phyloP scores from a whole-genome alignment of 257 asterid species.

The Linderniella brevidens region DNA sequence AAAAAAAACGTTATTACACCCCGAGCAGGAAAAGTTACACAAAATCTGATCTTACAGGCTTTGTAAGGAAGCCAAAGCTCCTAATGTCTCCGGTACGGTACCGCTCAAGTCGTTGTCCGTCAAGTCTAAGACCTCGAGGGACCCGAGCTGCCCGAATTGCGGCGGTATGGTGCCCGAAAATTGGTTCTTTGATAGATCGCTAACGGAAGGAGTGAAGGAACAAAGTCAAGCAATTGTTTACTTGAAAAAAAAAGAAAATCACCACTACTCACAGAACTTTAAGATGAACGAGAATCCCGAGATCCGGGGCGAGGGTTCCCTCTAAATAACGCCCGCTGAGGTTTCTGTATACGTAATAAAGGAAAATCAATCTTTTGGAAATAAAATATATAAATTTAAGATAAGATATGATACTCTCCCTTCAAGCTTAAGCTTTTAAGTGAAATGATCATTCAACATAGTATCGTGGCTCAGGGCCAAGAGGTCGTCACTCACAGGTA shows the following conservation, averaged over 20 bases:
- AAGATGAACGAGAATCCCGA: constrained; percentile 54
- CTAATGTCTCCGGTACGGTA: constrained; percentile 60
- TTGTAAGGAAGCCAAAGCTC: constrained; percentile 37
- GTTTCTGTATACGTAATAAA: constrained; percentile 29
- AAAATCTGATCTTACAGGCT: constrained; percentile 30
- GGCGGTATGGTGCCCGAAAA: constrained; percentile 62
- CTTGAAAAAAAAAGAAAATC: constrained; percentile 3
- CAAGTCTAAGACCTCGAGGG: constrained; percentile 62
- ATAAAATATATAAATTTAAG: too few relatives aligned
- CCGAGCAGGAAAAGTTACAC: neutral
- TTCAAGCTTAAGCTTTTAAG: too few relatives aligned
- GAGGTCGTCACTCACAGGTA: too few relatives aligned
- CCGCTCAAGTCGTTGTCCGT: constrained; percentile 63
- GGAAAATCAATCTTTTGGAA: too few relatives aligned
- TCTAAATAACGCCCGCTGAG: constrained; percentile 47
- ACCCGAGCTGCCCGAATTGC: constrained; percentile 42
- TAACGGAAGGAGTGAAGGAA: constrained; percentile 10
- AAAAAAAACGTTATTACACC: neutral
- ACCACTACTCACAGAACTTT: constrained; percentile 50
- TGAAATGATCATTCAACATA: too few relatives aligned
- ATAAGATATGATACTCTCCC: too few relatives aligned
- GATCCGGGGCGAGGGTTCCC: constrained; percentile 60
- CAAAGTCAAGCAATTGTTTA: constrained; percentile 8
- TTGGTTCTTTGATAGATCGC: constrained; percentile 57
- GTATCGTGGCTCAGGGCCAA: too few relatives aligned